Evolutionary conservation across 768 basidiomycete genomes (phyloP), one percentile per base, ranked within the genome.

Genomic region (Terana coerulea): DNA sequence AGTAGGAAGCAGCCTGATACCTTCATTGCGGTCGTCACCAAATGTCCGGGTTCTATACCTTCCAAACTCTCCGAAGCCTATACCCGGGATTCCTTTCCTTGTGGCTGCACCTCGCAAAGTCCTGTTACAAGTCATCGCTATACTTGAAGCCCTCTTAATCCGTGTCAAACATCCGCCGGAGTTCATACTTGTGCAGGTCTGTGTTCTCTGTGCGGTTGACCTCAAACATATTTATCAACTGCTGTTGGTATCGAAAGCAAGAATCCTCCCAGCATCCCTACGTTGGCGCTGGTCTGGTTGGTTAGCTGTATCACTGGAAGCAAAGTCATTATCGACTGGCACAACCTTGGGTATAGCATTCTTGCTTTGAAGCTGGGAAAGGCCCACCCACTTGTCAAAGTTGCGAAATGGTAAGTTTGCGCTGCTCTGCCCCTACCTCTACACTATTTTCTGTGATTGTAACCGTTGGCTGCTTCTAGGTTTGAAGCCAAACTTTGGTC

Each of bases 251-350:
- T 43, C 12, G 41, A 51, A 50, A 62, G 49, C 28, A 62, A 99
- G 92, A 99, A 98, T 63, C 97, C 97, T 24, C 97, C 97, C 8
- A 90, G 89, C 53, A 94, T 99, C 31, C 97, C 97, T 1, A 95
- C 95, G 0, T 79, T 99, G 15, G 84, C 86, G 2, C 72, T 98
- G 17, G 91, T 90, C 2, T 88, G 89, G 76, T 66, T 93, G 24
- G 83, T 86, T 1, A 79, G 79, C 19, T 63, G 72, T 17, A 60
- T 91, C 14, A 77, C 83, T 15, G 86, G 88, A 3, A 86, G 86
- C 58, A 91, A 89, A 60, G 74, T 99, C 58, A 89, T 99, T 53
- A 94, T 99, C 49, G 97, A 99, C 70, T 99, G 97, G 97, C 97
- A 99, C 66, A 99, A 99, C 67, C 79, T 95, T 22, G 97, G 97